These are phyloP conservation scores for Quercus gilva DNA, from an alignment of 306 rosid species.

Conservation along the genomic window DNA sequence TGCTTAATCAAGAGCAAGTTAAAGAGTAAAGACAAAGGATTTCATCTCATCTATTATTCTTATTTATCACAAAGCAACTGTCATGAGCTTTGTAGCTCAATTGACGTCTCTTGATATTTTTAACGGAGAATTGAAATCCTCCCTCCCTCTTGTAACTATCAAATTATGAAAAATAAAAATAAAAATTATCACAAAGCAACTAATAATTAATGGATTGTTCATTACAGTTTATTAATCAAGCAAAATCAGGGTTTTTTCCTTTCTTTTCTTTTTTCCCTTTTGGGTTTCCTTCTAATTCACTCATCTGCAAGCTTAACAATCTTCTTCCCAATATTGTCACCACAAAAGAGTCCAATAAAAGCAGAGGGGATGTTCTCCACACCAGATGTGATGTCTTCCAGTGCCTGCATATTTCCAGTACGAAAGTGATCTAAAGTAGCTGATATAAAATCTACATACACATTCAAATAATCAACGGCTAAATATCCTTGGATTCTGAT, in stretches of 20 bases:
- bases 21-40: too few species aligned
- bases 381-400: conserved; percentile 60
- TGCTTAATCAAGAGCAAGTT: too few species aligned
- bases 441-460: conserved; percentile 39
- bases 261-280: background rate
- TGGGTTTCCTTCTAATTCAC: background rate
- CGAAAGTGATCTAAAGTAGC: conserved; percentile 44
- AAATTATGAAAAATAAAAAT: too few species aligned
- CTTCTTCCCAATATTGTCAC: conserved; percentile 72
- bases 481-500: conserved; percentile 57
- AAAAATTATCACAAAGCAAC: background rate
- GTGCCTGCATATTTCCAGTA: conserved; percentile 27
- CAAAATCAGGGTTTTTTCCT: background rate
- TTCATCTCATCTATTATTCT: too few species aligned
- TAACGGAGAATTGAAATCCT: too few species aligned
- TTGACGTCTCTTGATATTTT: too few species aligned
- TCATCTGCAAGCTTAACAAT: conserved; percentile 40
- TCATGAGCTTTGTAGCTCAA: too few species aligned
- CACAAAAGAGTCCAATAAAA: conserved; percentile 60
- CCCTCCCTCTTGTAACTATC: too few species aligned
- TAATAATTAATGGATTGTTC: background rate
- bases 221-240: background rate
- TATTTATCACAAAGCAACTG: too few species aligned
- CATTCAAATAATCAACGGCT: conserved; percentile 36
- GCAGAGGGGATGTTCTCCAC: conserved; percentile 61